These are phyloP conservation scores for Hygrophila difformis DNA, from an alignment of 257 asterid species.

Conservation along the genomic window DNA sequence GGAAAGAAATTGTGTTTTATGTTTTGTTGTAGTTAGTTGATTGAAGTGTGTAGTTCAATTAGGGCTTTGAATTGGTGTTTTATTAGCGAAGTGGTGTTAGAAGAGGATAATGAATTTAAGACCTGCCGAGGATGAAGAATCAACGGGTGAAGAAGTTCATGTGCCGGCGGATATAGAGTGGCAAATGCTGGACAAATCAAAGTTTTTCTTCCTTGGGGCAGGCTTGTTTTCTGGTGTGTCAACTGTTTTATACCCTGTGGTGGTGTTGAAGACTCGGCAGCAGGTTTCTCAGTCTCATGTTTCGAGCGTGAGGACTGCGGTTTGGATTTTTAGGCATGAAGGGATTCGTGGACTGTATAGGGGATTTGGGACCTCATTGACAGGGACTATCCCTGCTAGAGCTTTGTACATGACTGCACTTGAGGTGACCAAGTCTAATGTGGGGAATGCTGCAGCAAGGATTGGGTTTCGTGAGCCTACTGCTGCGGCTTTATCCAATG, in stretches of 20 bases:
- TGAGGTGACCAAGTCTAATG: constrained; percentile 70
- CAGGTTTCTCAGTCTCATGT: constrained; percentile 56
- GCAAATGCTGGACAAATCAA: constrained; percentile 69
- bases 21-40: too few species aligned
- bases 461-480: constrained; percentile 50
- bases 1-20: too few species aligned
- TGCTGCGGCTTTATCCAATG: constrained; percentile 53
- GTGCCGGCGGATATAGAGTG: constrained; percentile 65
- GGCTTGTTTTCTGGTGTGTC: constrained; percentile 72
- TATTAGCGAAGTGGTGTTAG: too few species aligned
- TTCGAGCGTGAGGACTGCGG: constrained; percentile 36
- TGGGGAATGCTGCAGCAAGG: constrained; percentile 37
- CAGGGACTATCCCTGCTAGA: constrained; percentile 76
- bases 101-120: constrained; percentile 42
- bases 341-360: constrained; percentile 63
- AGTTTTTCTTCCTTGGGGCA: constrained; percentile 72
- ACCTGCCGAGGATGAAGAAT: constrained; percentile 35
- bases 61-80: too few species aligned
- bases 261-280: constrained; percentile 69
- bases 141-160: constrained; percentile 35
- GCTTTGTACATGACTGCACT: constrained; percentile 70
- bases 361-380: constrained; percentile 69
- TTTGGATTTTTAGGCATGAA: constrained; percentile 41
- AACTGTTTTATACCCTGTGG: constrained; percentile 51
- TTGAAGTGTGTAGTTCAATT: too few species aligned